phyloP scores from a whole-genome alignment of 2,329 filamentous ascomycete genomes.

The Aureobasidium mangrovei region DNA sequence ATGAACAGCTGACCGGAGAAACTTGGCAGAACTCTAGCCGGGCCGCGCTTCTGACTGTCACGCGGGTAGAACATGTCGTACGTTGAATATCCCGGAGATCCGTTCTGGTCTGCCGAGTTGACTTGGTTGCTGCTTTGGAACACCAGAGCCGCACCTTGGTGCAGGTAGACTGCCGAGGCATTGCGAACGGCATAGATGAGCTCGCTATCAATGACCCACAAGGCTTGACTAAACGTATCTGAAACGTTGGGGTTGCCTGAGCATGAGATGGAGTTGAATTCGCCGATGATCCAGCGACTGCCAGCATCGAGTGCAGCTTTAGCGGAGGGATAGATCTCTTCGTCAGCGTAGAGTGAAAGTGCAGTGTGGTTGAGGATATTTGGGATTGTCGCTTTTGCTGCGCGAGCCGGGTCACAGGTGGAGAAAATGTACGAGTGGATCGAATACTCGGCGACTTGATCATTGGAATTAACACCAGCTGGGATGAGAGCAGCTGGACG shows the following conservation, averaged over 20 bases:
- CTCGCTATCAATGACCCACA: constrained; percentile 33
- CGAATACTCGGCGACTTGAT: constrained; percentile 23
- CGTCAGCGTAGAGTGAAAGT: constrained; percentile 21
- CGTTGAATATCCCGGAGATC: constrained; percentile 23
- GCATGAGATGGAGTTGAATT: constrained; percentile 36
- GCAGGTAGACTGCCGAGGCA: constrained; percentile 30
- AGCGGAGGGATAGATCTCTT: constrained; percentile 24
- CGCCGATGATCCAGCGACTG: constrained; percentile 28
- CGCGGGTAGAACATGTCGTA: constrained; percentile 24
- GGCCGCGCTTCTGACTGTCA: constrained; percentile 20
- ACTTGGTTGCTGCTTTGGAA: constrained; percentile 24
- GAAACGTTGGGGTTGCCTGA: constrained; percentile 33
- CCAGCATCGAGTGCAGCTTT: constrained; percentile 22
- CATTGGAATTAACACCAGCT: constrained; percentile 20
- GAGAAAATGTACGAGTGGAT: constrained; percentile 26
- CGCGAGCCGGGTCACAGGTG: constrained; percentile 22
- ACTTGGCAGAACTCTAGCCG: constrained; percentile 22
- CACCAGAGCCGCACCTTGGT: constrained; percentile 26
- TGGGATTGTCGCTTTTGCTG: constrained; percentile 20
- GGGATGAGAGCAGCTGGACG: constrained; percentile 24
- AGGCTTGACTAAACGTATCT: constrained; percentile 34
- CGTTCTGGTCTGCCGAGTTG: constrained; percentile 23
- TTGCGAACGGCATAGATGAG: constrained; percentile 33
- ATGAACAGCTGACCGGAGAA: constrained; percentile 23
- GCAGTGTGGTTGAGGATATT: constrained; percentile 26